phyloP scores from a whole-genome alignment of 352 stramenopile species.

The Globisporangium mamillatum region DNA sequence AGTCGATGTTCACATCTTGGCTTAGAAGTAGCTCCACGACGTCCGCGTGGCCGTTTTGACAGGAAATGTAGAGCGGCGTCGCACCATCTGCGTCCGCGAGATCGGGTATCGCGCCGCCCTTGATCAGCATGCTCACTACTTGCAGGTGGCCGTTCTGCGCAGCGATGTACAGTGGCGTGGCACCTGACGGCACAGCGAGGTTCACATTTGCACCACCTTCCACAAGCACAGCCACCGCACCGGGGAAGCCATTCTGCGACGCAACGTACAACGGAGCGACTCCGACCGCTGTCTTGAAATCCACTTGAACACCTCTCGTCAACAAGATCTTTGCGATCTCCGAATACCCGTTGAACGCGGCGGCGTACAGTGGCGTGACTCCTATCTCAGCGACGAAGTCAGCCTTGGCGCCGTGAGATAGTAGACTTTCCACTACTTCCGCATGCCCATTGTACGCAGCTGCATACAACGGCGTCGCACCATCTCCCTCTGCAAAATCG shows the following conservation, averaged over 20 bases:
- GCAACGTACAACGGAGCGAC: constrained; percentile 11
- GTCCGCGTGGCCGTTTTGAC: constrained; percentile 7
- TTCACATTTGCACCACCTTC: constrained; percentile 6
- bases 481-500: constrained; percentile 12
- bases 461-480: constrained; percentile 12
- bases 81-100: constrained; percentile 1
- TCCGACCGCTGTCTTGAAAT: constrained; percentile 7
- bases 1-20: constrained; percentile 1
- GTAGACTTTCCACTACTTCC: background rate
- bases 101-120: background rate
- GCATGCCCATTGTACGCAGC: constrained; percentile 12
- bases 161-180: constrained; percentile 9
- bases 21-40: constrained; percentile 1
- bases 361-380: constrained; percentile 10
- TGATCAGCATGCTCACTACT: constrained; percentile 4
- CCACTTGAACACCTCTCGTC: background rate
- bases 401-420: constrained; percentile 6
- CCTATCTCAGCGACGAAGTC: constrained; percentile 9
- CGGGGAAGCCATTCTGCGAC: constrained; percentile 8
- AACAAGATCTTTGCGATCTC: constrained; percentile 7
- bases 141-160: background rate
- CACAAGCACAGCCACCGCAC: background rate
- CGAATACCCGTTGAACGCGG: constrained; percentile 8
- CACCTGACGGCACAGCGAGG: background rate
- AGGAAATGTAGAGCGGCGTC: constrained; percentile 11